Conservation (phyloP, 345 rosid species). For the Angophora floribunda region DNA sequence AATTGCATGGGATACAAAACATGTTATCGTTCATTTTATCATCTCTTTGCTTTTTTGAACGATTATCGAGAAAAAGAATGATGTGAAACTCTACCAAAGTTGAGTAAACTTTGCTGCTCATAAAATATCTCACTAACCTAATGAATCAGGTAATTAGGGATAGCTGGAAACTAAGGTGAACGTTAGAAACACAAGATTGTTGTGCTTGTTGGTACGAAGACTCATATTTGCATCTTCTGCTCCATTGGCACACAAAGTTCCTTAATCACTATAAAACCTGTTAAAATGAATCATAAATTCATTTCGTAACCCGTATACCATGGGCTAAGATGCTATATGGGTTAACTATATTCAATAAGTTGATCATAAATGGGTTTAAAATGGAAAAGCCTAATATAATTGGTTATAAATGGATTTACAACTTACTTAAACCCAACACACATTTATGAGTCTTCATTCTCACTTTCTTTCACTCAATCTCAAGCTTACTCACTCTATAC, state of each 20-base stretch:
- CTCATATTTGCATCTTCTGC: not conserved
- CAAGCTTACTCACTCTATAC: not conserved
- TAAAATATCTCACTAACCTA: not conserved
- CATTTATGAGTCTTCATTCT: not conserved
- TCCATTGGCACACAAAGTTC: too few species aligned
- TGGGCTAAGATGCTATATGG: not conserved
- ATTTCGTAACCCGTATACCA: not conserved
- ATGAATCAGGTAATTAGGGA: not conserved
- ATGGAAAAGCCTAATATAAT: not conserved
- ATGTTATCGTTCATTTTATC: not conserved
- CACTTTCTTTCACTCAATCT: not conserved
- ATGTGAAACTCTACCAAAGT: not conserved
- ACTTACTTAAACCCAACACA: not conserved
- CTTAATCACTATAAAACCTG: not conserved
- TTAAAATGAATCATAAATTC: not conserved
- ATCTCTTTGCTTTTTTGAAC: not conserved
- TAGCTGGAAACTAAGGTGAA: not conserved
- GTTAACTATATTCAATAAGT: not conserved
- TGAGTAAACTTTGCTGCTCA: not conserved
- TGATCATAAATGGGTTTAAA: too few species aligned
- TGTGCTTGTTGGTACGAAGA: not conserved
- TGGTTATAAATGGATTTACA: not conserved
- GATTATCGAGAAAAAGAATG: not conserved
- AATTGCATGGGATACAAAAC: not conserved
- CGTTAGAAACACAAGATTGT: not conserved